These are phyloP conservation scores for Colletotrichum lindemuthianum DNA, from an alignment of 2,329 filamentous ascomycete genomes.

Conservation along the genomic window DNA sequence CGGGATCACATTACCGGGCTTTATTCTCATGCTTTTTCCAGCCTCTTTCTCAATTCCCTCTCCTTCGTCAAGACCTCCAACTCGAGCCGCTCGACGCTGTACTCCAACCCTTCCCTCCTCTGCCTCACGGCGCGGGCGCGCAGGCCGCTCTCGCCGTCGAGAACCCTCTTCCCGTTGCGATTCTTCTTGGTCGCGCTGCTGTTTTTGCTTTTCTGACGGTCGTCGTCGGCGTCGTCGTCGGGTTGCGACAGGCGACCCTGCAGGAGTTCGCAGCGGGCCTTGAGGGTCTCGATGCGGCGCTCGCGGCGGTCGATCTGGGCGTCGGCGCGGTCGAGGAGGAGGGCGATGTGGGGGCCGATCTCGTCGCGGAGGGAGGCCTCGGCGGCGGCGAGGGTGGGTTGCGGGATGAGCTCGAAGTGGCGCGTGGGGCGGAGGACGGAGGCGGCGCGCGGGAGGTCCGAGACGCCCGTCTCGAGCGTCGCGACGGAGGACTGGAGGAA, in stretches of 20 bases:
- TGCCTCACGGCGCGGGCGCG: constrained; percentile 72
- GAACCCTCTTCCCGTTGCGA: constrained; percentile 39
- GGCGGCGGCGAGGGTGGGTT: constrained; percentile 82
- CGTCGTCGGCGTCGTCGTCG: constrained; percentile 38
- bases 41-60: constrained; percentile 63
- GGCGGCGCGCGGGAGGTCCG: constrained; percentile 66
- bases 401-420: constrained; percentile 94
- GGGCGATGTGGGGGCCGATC: constrained; percentile 85
- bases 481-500: constrained; percentile 69
- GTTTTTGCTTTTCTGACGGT: constrained; percentile 38
- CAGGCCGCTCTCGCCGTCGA: constrained; percentile 65
- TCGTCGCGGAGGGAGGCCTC: constrained; percentile 88
- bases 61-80: constrained; percentile 84
- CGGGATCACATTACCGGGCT: too few species aligned
- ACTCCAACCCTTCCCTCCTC: constrained; percentile 86
- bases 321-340: constrained; percentile 83
- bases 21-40: constrained; percentile 50
- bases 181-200: constrained; percentile 36
- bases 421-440: constrained; percentile 61
- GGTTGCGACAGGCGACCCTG: constrained; percentile 68
- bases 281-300: constrained; percentile 83
- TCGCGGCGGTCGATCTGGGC: constrained; percentile 85
- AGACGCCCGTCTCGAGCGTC: constrained; percentile 65
- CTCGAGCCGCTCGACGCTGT: constrained; percentile 86
- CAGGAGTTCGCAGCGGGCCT: constrained; percentile 84